phyloP scores from a whole-genome alignment of 2,329 filamentous ascomycete genomes.

The Alternaria triticina region DNA sequence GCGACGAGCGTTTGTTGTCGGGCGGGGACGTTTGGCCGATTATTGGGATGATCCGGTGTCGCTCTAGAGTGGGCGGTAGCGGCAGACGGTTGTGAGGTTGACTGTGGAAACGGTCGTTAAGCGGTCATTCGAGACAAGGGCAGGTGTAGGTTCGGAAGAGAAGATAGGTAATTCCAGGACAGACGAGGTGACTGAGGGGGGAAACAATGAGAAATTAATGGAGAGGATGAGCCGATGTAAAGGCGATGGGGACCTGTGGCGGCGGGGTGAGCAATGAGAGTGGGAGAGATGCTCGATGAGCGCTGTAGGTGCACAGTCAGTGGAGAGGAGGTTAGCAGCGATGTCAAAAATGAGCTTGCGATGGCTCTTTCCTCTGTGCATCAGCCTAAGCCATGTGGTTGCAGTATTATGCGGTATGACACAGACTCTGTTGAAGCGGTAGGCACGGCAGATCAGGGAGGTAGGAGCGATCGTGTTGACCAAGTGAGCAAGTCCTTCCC shows the following conservation, averaged over 20 bases:
- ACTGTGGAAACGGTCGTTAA: constrained; percentile 4
- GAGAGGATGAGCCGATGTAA: constrained; percentile 15
- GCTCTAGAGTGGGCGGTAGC: neutral
- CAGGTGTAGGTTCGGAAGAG: constrained; percentile 11
- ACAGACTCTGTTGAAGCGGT: constrained; percentile 1
- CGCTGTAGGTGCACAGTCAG: constrained; percentile 27
- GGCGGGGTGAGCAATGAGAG: constrained; percentile 29
- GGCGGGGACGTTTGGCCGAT: neutral
- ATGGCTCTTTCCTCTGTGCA: constrained; percentile 32
- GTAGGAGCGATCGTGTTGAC: constrained; percentile 16
- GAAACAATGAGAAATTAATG: constrained; percentile 34
- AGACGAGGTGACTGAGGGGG: constrained; percentile 14
- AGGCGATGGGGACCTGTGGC: constrained; percentile 16
- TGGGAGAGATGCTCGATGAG: constrained; percentile 22
- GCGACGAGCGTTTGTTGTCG: neutral
- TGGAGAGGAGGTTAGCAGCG: constrained; percentile 20
- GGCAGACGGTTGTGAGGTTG: neutral
- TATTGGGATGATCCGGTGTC: neutral
- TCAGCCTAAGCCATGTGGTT: constrained; percentile 14
- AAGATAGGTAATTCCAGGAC: constrained; percentile 6
- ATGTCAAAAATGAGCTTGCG: constrained; percentile 24
- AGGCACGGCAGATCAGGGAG: constrained; percentile 5
- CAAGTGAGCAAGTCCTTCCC: constrained; percentile 8
- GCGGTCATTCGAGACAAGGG: constrained; percentile 7
- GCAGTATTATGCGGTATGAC: neutral